Evolutionary conservation across 1,284 basidiomycete genomes (phyloP).

Genomic region (Apiotrichum siamense): DNA sequence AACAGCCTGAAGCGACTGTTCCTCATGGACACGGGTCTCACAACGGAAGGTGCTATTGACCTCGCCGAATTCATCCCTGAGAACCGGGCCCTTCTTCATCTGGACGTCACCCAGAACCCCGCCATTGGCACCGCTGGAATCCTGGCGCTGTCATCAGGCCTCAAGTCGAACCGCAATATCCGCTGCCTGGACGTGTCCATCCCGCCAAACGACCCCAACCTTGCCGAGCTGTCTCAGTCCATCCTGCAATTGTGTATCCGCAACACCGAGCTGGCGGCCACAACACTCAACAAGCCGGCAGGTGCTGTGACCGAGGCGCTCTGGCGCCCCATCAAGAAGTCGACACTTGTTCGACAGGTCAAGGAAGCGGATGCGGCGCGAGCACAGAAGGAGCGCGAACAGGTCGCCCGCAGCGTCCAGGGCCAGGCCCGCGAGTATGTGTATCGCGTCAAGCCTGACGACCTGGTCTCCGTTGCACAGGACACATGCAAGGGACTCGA

Average conservation of each 20-base stretch:
- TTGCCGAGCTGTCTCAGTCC: constrained; percentile 56
- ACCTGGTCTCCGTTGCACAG: constrained; percentile 55
- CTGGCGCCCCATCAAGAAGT: constrained; percentile 51
- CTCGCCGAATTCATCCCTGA: constrained; percentile 95
- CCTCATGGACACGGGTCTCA: constrained; percentile 74
- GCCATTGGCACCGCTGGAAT: constrained; percentile 81
- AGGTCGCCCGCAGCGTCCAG: constrained; percentile 33
- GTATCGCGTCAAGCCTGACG: constrained; percentile 51
- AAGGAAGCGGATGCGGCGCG: constrained; percentile 44
- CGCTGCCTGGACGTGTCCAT: constrained; percentile 91
- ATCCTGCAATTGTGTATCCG: constrained; percentile 66
- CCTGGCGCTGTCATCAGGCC: constrained; percentile 78
- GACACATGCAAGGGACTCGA: constrained; percentile 44
- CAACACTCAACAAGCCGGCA: constrained; percentile 16
- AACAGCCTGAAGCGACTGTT: constrained; percentile 87
- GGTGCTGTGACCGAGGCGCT: constrained; percentile 39
- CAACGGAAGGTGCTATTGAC: constrained; percentile 81
- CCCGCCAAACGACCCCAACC: constrained; percentile 77
- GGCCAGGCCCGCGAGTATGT: constrained; percentile 42
- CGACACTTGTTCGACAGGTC: constrained; percentile 45
- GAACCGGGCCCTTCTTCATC: constrained; percentile 74
- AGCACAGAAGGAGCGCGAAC: constrained; percentile 35
- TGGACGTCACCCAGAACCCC: constrained; percentile 72
- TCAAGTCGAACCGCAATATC: constrained; percentile 75
- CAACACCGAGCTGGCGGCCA: constrained; percentile 65